phyloP scores from a whole-genome alignment of 371 early-diverging fungal genomes.

The Mucor lusitanicus region DNA sequence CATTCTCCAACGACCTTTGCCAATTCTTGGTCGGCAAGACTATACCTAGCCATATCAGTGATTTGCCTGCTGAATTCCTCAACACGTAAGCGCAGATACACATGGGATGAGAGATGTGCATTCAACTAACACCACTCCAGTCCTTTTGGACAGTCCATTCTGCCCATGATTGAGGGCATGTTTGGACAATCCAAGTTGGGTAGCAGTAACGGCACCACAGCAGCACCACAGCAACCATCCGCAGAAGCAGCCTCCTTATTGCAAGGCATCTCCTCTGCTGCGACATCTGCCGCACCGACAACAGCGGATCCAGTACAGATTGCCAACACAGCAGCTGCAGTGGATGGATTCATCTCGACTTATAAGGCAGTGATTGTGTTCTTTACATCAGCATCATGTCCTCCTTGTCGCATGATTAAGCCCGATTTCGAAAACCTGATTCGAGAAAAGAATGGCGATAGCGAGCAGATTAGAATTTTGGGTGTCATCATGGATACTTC shows the following conservation, averaged over 20 bases:
- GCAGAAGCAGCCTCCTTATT: constrained; percentile 24
- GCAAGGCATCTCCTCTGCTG: constrained; percentile 42
- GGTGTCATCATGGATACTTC: constrained; percentile 70
- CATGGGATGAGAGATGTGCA: not conserved
- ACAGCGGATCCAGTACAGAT: constrained; percentile 24
- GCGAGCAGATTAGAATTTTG: constrained; percentile 40
- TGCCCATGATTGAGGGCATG: constrained; percentile 81
- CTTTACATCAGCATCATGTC: constrained; percentile 74
- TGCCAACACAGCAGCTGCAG: constrained; percentile 35
- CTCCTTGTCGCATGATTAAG: constrained; percentile 72
- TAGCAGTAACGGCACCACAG: not conserved
- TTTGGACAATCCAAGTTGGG: constrained; percentile 62
- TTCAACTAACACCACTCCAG: constrained; percentile 25
- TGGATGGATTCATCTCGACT: constrained; percentile 38
- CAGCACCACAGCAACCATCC: constrained; percentile 2
- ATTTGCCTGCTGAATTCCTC: constrained; percentile 69
- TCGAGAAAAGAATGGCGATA: constrained; percentile 40
- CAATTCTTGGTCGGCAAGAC: constrained; percentile 76
- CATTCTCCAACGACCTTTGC: constrained; percentile 75
- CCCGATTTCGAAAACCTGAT: constrained; percentile 71
- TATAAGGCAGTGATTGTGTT: constrained; percentile 69
- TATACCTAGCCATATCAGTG: constrained; percentile 78
- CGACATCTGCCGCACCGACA: constrained; percentile 39
- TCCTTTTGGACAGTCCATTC: constrained; percentile 76
- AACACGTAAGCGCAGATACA: constrained; percentile 51